These are phyloP conservation scores for Cordyceps fumosorosea DNA, from an alignment of 2,329 filamentous ascomycete genomes.

Conservation along the genomic window DNA sequence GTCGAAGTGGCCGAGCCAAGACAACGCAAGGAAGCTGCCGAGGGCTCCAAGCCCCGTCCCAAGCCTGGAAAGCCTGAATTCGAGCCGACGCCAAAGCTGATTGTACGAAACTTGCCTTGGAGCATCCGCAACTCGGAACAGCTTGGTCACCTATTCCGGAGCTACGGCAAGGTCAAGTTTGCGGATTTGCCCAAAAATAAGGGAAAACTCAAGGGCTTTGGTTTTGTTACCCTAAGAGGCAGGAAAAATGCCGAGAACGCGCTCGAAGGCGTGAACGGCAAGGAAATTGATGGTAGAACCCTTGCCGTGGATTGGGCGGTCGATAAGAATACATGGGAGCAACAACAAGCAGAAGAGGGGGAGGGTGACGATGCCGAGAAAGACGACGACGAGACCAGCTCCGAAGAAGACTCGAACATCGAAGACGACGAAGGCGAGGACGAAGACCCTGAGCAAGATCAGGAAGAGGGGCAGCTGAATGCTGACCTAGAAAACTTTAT, in stretches of 20 bases:
- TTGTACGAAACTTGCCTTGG: constrained; percentile 93
- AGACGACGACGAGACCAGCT: constrained; percentile 18
- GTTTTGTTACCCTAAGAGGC: constrained; percentile 83
- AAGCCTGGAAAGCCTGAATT: constrained; percentile 52
- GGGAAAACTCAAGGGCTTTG: constrained; percentile 76
- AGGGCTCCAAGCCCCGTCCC: constrained; percentile 33
- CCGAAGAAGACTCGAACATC: constrained; percentile 23
- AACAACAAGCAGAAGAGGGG: constrained; percentile 40
- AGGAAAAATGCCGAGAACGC: constrained; percentile 89
- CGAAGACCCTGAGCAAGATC: constrained; percentile 25
- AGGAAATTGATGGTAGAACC: constrained; percentile 77
- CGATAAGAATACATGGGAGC: constrained; percentile 80
- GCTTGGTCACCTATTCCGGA: constrained; percentile 70
- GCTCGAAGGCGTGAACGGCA: constrained; percentile 79
- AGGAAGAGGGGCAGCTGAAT: constrained; percentile 35
- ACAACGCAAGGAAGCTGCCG: constrained; percentile 56
- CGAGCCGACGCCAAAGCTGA: constrained; percentile 65
- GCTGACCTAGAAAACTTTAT: constrained; percentile 49
- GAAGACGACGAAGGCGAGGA: constrained; percentile 24
- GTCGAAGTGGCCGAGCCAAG: constrained; percentile 85
- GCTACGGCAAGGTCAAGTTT: constrained; percentile 87
- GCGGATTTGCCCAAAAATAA: constrained; percentile 76
- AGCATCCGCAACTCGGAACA: constrained; percentile 84
- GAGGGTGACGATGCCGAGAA: constrained; percentile 25
- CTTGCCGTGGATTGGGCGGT: constrained; percentile 97